These are phyloP conservation scores for Saccharomycopsis schoenii DNA, from an alignment of 805 yeast species.

Conservation along the genomic window DNA sequence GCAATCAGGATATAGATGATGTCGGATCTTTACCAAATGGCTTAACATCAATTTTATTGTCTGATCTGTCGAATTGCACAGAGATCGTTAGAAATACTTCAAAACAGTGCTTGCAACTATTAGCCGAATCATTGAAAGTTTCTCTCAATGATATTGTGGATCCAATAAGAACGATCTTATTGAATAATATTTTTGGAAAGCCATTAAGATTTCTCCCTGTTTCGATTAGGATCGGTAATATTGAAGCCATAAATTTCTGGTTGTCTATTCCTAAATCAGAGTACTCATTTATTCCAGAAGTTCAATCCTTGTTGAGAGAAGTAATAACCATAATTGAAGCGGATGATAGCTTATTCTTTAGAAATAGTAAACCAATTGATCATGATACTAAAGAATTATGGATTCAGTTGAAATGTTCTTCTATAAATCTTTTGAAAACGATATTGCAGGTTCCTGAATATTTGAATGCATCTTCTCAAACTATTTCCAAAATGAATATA, in stretches of 20 bases:
- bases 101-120: slow-evolving; percentile 52
- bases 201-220: slow-evolving; percentile 95
- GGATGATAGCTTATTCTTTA: slow-evolving; percentile 83
- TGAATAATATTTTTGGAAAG: slow-evolving; percentile 93
- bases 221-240: slow-evolving; percentile 96
- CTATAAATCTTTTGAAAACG: slow-evolving; percentile 73
- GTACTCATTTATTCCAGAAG: slow-evolving; percentile 77
- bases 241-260: slow-evolving; percentile 90
- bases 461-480: slow-evolving; percentile 60
- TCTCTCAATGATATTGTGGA: slow-evolving; percentile 67
- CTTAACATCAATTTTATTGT: slow-evolving; percentile 78
- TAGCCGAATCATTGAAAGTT: slow-evolving; percentile 66
- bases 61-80: slow-evolving; percentile 85
- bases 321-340: slow-evolving; percentile 94
- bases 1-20: slow-evolving; percentile 53
- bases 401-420: slow-evolving; percentile 76
- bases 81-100: slow-evolving; percentile 74
- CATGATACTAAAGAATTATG: slow-evolving; percentile 82
- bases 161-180: slow-evolving; percentile 69
- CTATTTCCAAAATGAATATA: slow-evolving; percentile 65
- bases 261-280: slow-evolving; percentile 71
- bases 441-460: slow-evolving; percentile 82
- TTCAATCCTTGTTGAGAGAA: slow-evolving; percentile 74
- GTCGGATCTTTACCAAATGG: slow-evolving; percentile 44
- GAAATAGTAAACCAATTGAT: slow-evolving; percentile 75